Percentiles rank a stretch among this genome's conserved stretches.
Conservation (phyloP, 345 rosid genomes). For the Eucalyptus erythrocorys region DNA sequence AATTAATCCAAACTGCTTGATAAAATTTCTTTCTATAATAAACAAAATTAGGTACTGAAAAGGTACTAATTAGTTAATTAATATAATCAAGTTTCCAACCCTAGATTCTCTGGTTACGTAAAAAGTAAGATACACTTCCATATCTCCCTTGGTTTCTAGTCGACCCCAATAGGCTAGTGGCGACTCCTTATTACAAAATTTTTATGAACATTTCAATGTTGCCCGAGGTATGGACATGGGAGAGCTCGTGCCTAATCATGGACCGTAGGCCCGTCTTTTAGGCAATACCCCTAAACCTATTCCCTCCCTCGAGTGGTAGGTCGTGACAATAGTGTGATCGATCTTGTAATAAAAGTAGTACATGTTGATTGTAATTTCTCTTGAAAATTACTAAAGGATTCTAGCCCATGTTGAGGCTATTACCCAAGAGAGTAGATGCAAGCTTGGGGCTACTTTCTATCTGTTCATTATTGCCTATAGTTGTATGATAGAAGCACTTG, state of each 20-base stretch:
- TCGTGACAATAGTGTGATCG: background rate
- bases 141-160: too few relatives aligned
- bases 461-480: background rate
- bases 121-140: too few relatives aligned
- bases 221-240: fast-evolving
- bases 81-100: fast-evolving
- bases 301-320: too few relatives aligned
- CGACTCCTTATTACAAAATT: too few relatives aligned
- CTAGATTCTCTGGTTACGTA: fast-evolving
- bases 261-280: too few relatives aligned
- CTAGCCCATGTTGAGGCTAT: background rate
- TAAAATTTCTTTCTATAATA: too few relatives aligned
- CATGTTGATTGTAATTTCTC: background rate
- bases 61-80: too few relatives aligned
- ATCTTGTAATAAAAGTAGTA: background rate
- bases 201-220: too few relatives aligned
- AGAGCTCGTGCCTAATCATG: too few relatives aligned
- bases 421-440: background rate
- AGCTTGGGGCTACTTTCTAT: background rate
- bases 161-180: fast-evolving
- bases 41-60: too few relatives aligned
- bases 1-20: too few relatives aligned
- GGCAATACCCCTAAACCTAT: too few relatives aligned
- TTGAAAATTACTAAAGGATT: background rate
- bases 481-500: background rate